Evolutionary conservation across 805 yeast genomes (phyloP).

Genomic region (Wickerhamiella azyma): DNA sequence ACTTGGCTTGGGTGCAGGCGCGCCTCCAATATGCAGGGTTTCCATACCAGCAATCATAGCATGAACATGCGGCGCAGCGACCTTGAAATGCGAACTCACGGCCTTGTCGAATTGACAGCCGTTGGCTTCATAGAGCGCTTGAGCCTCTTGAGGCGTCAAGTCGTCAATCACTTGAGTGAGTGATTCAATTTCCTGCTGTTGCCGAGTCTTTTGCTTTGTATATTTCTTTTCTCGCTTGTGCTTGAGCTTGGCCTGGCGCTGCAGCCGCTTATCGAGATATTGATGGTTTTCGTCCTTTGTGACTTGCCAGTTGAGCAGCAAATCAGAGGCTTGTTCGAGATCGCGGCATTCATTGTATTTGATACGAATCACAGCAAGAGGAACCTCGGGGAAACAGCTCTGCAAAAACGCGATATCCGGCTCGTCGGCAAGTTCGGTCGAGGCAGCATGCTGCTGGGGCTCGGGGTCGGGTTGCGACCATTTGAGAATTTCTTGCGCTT

Average conservation of each 20-base stretch:
- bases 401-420: conserved; percentile 6
- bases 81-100: background rate
- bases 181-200: background rate
- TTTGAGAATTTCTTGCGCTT: conserved; percentile 1
- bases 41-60: conserved; percentile 1
- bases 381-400: conserved; percentile 9
- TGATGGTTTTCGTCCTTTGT: conserved; percentile 6
- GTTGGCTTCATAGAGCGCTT: background rate
- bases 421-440: background rate
- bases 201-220: background rate
- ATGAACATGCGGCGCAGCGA: conserved; percentile 6
- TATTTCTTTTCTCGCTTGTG: background rate
- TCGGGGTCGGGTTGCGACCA: background rate
- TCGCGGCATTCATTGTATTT: conserved; percentile 5
- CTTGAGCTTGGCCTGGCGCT: conserved; percentile 1
- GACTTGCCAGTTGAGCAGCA: conserved; percentile 9
- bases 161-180: background rate
- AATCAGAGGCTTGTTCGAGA: conserved; percentile 11
- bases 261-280: conserved; percentile 3
- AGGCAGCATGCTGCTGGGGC: background rate
- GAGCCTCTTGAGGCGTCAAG: background rate
- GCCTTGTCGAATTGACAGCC: background rate
- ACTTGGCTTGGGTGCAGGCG: background rate
- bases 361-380: background rate
- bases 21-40: background rate